A percentile compares a stretch with the other conserved stretches of the same genome.
Conservation (phyloP, 495 filamentous ascomycete genomes). For the Hyaloscypha hepaticicola region DNA sequence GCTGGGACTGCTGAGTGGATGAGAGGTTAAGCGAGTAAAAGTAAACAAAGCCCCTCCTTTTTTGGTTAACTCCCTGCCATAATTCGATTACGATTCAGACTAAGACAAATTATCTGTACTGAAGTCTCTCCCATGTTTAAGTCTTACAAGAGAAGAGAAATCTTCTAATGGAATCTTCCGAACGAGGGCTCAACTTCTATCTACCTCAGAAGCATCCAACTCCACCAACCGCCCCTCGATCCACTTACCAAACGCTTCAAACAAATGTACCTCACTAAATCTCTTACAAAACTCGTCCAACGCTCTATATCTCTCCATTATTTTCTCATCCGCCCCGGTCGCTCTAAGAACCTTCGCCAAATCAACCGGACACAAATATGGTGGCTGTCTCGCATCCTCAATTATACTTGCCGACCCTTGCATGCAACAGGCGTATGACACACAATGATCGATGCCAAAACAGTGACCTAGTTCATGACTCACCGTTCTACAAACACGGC, state of each 20-base stretch:
- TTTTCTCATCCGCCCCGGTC: slow-evolving; percentile 36
- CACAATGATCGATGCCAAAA: slow-evolving; percentile 62
- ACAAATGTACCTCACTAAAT: slow-evolving; percentile 39
- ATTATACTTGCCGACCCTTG: slow-evolving; percentile 57
- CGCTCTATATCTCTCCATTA: slow-evolving; percentile 45
- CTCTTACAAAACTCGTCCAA: slow-evolving; percentile 46
- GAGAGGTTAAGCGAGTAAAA: too few species aligned
- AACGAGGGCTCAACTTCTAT: too few species aligned
- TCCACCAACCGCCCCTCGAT: slow-evolving; percentile 22
- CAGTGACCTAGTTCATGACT: slow-evolving; percentile 68
- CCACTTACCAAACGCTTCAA: slow-evolving; percentile 44
- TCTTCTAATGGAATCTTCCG: too few species aligned
- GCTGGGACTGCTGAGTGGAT: too few species aligned
- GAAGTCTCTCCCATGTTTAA: too few species aligned
- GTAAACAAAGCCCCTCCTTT: too few species aligned
- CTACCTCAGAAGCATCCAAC: too few species aligned
- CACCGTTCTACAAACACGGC: slow-evolving; percentile 54
- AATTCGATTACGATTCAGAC: too few species aligned
- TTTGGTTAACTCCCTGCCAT: too few species aligned
- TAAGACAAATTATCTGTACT: too few species aligned
- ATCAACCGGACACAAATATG: slow-evolving; percentile 66
- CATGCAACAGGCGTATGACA: slow-evolving; percentile 71
- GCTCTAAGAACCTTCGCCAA: slow-evolving; percentile 52
- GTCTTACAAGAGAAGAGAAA: too few species aligned
- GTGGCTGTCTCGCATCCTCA: slow-evolving; percentile 66